Evolutionary conservation across 139 green algal species (phyloP).

Genomic region (Diplosphaera chodatii): DNA sequence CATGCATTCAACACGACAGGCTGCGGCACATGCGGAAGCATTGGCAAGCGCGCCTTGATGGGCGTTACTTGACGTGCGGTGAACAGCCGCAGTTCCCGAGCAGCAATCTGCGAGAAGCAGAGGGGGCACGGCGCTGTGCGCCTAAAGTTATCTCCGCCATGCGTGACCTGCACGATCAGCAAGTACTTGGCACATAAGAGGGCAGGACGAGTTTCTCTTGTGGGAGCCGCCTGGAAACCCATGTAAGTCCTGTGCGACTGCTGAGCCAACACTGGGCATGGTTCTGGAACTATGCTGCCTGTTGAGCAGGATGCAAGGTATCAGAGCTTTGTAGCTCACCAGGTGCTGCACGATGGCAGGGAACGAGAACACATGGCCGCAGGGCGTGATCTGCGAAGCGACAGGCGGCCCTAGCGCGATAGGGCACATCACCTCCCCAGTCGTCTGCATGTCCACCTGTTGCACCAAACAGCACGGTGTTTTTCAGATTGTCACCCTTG

Average conservation of each 20-base stretch:
- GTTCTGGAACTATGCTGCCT: no score
- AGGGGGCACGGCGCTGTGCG: slow-evolving; percentile 31
- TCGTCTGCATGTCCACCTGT: slow-evolving; percentile 50
- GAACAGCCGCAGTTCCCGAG: slow-evolving; percentile 67
- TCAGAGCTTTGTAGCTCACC: slow-evolving; percentile 25
- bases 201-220: no score
- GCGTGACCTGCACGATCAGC: no score
- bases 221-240: no score
- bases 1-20: no score
- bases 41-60: slow-evolving; percentile 6
- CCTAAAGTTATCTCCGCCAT: slow-evolving; percentile 6
- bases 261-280: no score
- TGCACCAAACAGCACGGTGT: neutral
- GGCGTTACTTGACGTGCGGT: slow-evolving; percentile 20
- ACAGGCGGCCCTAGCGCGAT: slow-evolving; percentile 74
- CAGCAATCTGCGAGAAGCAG: slow-evolving; percentile 53
- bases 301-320: no score
- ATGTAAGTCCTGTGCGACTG: no score
- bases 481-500: no score
- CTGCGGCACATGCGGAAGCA: no score
- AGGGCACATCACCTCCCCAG: slow-evolving; percentile 57
- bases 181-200: no score
- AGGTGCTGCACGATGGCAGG: slow-evolving; percentile 76
- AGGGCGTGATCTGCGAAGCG: slow-evolving; percentile 79
- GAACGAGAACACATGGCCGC: slow-evolving; percentile 82